Base-by-base conservation (phyloP, 768 basidiomycete species). In the Chalciporus sphaerocephalus region DNA sequence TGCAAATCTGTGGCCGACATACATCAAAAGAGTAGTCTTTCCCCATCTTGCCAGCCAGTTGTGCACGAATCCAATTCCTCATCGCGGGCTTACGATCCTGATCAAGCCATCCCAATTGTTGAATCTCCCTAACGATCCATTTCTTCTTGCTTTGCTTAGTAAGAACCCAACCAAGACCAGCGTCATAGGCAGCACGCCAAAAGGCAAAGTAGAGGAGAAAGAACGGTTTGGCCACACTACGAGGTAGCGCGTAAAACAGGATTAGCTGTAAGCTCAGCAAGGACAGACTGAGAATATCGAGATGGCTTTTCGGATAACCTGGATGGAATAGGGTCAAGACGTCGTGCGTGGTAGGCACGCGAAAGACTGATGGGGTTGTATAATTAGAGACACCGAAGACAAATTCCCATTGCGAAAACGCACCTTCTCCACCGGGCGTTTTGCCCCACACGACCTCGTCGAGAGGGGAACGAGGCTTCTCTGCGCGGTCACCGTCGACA, bases 131-230 rank as follows among this genome's bases (percentile, higher is more conserved):
- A 36, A 96, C 92, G 55, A 99, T 90, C 88, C 92, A 97, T 58
- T 81, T 86, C 69, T 81, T 84, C 72, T 95, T 94, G 74, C 92
- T 95, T 69, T 99, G 96, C 64, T 89, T 87, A 9, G 91, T 91
- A 46, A 99, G 73, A 10, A 97, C 79, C 84, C 87, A 96, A 0
- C 93, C 96, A 37, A 99, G 78, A 1, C 95, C 95, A 24, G 79
- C 85, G 64, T 99, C 90, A 61, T 99, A 99, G 9, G 89, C 85
- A 4, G 79, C 75, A 2, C 96, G 74, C 92, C 94, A 99, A 65
- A 97, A 90, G 9, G 82, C 82, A 60, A 99, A 97, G 66, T 94
- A 95, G 48, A 87, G 46, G 18, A 93, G 68, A 73, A 98, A 97
- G 68, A 97, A 88, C 7, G 75, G 44, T 41, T 73, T 75, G 0